A percentile compares a stretch with the other conserved stretches of the same genome.
These are phyloP conservation scores for Xerocomellus amylosporus DNA, from an alignment of 768 basidiomycete species.

Conservation along the genomic window DNA sequence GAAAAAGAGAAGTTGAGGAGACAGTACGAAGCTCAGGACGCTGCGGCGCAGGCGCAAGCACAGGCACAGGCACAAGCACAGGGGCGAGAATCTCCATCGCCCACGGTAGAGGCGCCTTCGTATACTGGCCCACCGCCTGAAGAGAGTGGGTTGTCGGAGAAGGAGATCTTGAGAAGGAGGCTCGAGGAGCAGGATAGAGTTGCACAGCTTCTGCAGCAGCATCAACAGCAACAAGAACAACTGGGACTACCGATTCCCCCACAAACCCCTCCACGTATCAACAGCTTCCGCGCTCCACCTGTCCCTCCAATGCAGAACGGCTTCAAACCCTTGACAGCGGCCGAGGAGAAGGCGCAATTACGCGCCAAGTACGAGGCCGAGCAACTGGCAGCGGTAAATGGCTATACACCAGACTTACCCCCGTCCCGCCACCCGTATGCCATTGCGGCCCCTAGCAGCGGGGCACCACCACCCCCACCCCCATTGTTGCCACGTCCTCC, in stretches of 20 bases:
- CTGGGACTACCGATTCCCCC: constrained; percentile 9
- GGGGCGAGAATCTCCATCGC: constrained; percentile 12
- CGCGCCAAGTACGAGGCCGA: constrained; percentile 61
- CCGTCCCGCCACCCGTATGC: constrained; percentile 18
- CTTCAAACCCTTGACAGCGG: constrained; percentile 53
- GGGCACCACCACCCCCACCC: constrained; percentile 62
- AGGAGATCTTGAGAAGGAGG: constrained; percentile 53
- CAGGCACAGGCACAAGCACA: constrained; percentile 16
- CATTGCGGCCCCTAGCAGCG: constrained; percentile 6
- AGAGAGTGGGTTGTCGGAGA: constrained; percentile 43
- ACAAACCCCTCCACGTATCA: constrained; percentile 27
- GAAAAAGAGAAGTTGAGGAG: constrained; percentile 73
- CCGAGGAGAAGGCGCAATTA: constrained; percentile 75
- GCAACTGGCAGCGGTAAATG: constrained; percentile 36
- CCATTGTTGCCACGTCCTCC: constrained; percentile 77
- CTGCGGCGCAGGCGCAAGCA: constrained; percentile 37
- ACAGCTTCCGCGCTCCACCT: constrained; percentile 31
- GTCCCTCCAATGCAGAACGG: constrained; percentile 26
- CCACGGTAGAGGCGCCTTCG: constrained; percentile 21
- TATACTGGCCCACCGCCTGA: constrained; percentile 22
- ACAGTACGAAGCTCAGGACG: constrained; percentile 66
- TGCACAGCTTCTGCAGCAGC: constrained; percentile 25
- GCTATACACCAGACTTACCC: constrained; percentile 4
- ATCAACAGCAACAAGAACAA: constrained; percentile 14
- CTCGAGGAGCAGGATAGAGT: constrained; percentile 55